Evolutionary conservation across 352 stramenopile genomes (phyloP), one percentile per base, ranked within the genome.

Genomic region (Pythium plurisporium): DNA sequence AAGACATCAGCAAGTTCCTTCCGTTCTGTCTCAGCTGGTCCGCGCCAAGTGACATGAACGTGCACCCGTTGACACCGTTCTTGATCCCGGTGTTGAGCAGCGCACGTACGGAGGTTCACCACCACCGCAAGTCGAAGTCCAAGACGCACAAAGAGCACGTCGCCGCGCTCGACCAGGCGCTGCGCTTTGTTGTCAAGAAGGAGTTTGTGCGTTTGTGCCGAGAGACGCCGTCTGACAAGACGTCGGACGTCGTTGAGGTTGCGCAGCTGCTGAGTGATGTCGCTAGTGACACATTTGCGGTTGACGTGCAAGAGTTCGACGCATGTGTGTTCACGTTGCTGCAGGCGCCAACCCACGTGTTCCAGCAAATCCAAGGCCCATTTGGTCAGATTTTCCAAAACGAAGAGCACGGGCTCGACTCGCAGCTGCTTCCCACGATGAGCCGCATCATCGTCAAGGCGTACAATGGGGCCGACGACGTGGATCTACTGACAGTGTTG

Each of bases 11-110:
- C 23, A 61, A 62, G 49, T 59, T 90, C 36, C 59, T 91, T 12
- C 77, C 82, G 25, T 82, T 76, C 52, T 87, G 70, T 37, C 48
- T 90, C 14, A 67, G 69, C 36, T 94, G 82, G 84, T 82, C 79
- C 26, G 58, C 76, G 23, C 49, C 60, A 5, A 76, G 73, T 19
- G 74, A 83, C 7, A 72, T 83, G 40, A 79, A 78, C 46, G 59
- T 63, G 15, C 50, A 37, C 25, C 62, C 72, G 11, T 55, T 89
- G 36, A 86, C 80, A 14, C 55, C 54, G n/a, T 73, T 91, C 40
- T 55, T 90, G 9, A 77, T 94, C 34, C 65, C 75, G 1, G 69
- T 89, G 26, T 62, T 94, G 1, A 63, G 69, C 17, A 59, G 61
- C 26, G 79, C 81, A 40, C 82, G 76, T 23, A 54, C 51, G 38